Conservation (phyloP, 768 basidiomycete genomes). For the Xerocomellus intermedius region DNA sequence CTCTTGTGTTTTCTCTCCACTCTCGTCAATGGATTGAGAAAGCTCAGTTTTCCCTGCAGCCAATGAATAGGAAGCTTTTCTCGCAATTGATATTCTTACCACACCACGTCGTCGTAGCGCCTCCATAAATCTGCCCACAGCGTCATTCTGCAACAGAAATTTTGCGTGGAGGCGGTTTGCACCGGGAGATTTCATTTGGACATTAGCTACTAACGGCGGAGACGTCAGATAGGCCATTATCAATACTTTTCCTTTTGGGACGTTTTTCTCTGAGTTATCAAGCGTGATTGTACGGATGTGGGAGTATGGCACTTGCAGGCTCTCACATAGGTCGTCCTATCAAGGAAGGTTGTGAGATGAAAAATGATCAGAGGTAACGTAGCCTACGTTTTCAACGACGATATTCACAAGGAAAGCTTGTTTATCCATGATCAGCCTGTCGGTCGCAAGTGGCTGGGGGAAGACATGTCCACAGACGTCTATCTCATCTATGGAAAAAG, state of each 20-base stretch:
- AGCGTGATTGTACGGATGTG: conserved; percentile 27
- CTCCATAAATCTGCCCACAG: conserved; percentile 39
- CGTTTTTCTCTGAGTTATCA: conserved; percentile 21
- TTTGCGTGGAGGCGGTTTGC: conserved; percentile 28
- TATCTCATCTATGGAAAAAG: conserved; percentile 47
- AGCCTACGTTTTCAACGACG: conserved; percentile 22
- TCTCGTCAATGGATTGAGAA: conserved; percentile 21
- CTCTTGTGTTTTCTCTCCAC: conserved; percentile 15
- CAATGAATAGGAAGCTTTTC: conserved; percentile 1
- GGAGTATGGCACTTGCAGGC: conserved; percentile 46
- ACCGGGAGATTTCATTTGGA: conserved; percentile 20
- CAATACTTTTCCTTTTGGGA: conserved; percentile 15
- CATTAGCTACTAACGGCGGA: conserved; percentile 40
- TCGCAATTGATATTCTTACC: conserved; percentile 33
- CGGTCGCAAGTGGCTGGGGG: conserved; percentile 37
- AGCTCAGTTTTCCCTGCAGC: conserved; percentile 30
- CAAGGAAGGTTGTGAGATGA: conserved; percentile 6
- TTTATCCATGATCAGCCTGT: conserved; percentile 53
- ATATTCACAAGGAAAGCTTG: conserved; percentile 52
- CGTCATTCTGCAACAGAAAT: conserved; percentile 38
- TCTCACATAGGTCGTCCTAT: conserved; percentile 52
- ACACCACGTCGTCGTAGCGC: conserved; percentile 45
- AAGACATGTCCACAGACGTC: conserved; percentile 34
- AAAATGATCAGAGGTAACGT: neutral
- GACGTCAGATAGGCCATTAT: conserved; percentile 34